These are phyloP conservation scores for Irpex rosettiformis DNA, from an alignment of 1,284 basidiomycete genomes.

Conservation along the genomic window DNA sequence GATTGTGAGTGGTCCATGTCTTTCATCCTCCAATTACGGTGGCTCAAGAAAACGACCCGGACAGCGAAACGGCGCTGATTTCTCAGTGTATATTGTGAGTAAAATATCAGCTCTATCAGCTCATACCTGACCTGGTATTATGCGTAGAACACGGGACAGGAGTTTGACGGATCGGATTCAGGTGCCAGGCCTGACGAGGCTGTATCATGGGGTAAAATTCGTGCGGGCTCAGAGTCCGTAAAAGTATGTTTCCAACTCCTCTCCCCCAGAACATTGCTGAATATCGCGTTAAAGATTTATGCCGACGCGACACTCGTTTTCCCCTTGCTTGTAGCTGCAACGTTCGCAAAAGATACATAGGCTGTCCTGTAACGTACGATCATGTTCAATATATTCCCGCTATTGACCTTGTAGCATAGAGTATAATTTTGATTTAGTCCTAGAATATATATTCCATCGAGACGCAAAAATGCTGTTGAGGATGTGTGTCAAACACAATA, in stretches of 20 bases:
- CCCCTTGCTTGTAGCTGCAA: constrained; percentile 70
- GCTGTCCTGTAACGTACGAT: neutral
- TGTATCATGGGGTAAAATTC: constrained; percentile 99
- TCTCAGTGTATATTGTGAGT: constrained; percentile 89
- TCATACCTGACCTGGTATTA: neutral
- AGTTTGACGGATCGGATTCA: constrained; percentile 98
- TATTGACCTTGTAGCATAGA: neutral
- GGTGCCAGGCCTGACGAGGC: constrained; percentile 98
- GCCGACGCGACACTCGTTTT: constrained; percentile 73
- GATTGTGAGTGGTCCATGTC: constrained; percentile 57
- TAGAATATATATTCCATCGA: too few relatives aligned
- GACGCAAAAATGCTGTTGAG: too few relatives aligned
- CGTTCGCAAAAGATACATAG: constrained; percentile 42
- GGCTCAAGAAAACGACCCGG: neutral
- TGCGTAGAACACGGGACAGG: constrained; percentile 91
- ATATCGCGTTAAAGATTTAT: constrained; percentile 35
- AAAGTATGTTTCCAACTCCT: constrained; percentile 55
- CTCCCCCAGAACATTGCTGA: neutral
- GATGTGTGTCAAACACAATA: too few relatives aligned
- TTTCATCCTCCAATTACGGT: constrained; percentile 2
- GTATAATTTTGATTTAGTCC: too few relatives aligned
- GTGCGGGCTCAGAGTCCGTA: constrained; percentile 85
- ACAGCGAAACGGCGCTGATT: constrained; percentile 97
- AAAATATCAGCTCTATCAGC: neutral
- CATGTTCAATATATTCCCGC: neutral